These are phyloP conservation scores for Pseudomassariella vexata DNA, from an alignment of 2,329 filamentous ascomycete genomes.

Conservation along the genomic window DNA sequence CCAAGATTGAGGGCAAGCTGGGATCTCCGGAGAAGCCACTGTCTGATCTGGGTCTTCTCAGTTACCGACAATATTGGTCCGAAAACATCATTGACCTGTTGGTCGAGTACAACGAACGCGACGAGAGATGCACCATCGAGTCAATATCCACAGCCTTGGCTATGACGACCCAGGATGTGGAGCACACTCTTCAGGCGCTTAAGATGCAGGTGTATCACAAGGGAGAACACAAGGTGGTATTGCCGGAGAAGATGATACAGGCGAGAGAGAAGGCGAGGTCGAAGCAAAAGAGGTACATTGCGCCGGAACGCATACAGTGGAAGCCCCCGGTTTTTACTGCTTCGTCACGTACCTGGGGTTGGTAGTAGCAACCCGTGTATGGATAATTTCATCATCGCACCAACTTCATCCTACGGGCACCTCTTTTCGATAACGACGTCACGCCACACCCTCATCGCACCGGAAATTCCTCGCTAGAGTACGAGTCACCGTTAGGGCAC, in stretches of 20 bases:
- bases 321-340: conserved; percentile 94
- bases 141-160: conserved; percentile 71
- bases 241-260: conserved; percentile 77
- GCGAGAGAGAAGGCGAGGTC: conserved; percentile 73
- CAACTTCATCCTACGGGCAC: too few species aligned
- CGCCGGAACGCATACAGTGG: conserved; percentile 79
- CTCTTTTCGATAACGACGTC: too few species aligned
- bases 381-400: too few species aligned
- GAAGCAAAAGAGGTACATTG: conserved; percentile 73
- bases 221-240: conserved; percentile 91
- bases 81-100: conserved; percentile 88
- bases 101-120: conserved; percentile 62
- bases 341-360: conserved; percentile 88
- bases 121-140: conserved; percentile 77
- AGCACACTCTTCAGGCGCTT: conserved; percentile 88
- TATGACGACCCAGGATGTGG: conserved; percentile 97
- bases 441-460: too few species aligned
- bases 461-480: too few species aligned
- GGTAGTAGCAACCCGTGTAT: conserved; percentile 59
- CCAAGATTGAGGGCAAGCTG: conserved; percentile 89
- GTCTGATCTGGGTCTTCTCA: conserved; percentile 85
- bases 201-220: conserved; percentile 96
- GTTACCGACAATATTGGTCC: conserved; percentile 96
- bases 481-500: too few species aligned
- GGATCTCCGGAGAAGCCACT: conserved; percentile 96